A percentile compares a stretch with the other conserved stretches of the same genome.
phyloP scores from a whole-genome alignment of 192 early-diverging fungal species.

The Pilobolus umbonatus region DNA sequence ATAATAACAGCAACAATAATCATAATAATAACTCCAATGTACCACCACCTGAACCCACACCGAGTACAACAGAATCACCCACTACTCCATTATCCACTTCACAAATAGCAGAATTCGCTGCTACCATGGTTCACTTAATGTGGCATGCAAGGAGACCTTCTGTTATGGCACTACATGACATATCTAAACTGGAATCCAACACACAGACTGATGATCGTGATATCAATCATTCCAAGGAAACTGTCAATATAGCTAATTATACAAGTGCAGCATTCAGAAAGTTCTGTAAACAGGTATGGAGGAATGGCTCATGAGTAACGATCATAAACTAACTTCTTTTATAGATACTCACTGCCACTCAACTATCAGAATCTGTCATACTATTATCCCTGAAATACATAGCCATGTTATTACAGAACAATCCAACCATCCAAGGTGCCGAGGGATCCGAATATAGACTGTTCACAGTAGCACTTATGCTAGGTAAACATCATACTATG shows the following conservation, averaged over 20 bases:
- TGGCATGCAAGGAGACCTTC: conserved; percentile 43
- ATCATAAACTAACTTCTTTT: conserved; percentile 18
- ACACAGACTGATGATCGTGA: conserved; percentile 19
- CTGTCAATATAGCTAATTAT: conserved; percentile 20
- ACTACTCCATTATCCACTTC: conserved; percentile 1
- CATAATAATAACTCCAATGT: conserved; percentile 11
- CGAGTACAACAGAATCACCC: conserved; percentile 15
- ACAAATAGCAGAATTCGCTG: conserved; percentile 51
- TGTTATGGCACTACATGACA: conserved; percentile 30
- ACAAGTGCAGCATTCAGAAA: conserved; percentile 30
- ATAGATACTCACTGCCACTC: conserved; percentile 44
- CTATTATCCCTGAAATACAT: conserved; percentile 52
- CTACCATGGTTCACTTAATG: conserved; percentile 52
- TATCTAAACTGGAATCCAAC: conserved; percentile 1
- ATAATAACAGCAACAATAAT: neutral
- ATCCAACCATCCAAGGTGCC: conserved; percentile 40
- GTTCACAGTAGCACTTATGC: conserved; percentile 50
- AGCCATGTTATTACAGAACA: conserved; percentile 38
- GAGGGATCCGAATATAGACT: conserved; percentile 52
- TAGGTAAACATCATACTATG: conserved; percentile 28
- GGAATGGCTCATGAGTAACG: neutral
- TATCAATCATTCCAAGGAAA: conserved; percentile 24
- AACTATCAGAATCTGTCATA: conserved; percentile 47
- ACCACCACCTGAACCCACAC: conserved; percentile 11
- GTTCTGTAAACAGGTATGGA: conserved; percentile 35